These are phyloP conservation scores for Coniosporium tulheliwenetii DNA, from an alignment of 2,329 filamentous ascomycete species.

Conservation along the genomic window DNA sequence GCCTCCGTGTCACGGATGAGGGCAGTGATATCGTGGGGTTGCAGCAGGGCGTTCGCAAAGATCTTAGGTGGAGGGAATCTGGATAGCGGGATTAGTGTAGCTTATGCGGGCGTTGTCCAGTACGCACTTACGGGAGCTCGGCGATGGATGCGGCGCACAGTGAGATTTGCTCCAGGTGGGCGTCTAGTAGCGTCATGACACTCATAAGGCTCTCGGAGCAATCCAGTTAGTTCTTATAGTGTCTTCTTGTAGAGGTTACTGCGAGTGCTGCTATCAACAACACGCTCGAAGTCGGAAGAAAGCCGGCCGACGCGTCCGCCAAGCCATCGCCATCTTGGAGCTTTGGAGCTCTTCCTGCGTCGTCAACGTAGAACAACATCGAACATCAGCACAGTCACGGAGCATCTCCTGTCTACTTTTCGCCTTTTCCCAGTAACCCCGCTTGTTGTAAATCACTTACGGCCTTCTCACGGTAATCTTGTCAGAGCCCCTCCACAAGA, in stretches of 20 bases:
- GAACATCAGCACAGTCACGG: too few relatives aligned
- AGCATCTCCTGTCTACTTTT: too few relatives aligned
- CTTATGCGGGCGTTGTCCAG: neutral
- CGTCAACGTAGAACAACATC: too few relatives aligned
- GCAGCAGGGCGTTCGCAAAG: constrained; percentile 85
- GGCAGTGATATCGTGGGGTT: constrained; percentile 79
- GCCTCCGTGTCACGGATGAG: constrained; percentile 89
- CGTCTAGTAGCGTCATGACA: constrained; percentile 23
- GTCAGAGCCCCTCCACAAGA: constrained; percentile 8
- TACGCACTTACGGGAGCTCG: constrained; percentile 22
- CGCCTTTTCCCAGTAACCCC: too few relatives aligned
- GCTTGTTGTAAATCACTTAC: too few relatives aligned
- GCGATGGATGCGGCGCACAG: constrained; percentile 32
- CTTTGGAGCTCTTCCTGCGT: too few relatives aligned
- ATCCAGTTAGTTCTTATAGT: neutral
- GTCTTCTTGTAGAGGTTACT: too few relatives aligned
- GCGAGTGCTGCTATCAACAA: too few relatives aligned
- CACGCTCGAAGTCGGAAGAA: too few relatives aligned
- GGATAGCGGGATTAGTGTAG: constrained; percentile 3
- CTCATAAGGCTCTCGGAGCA: constrained; percentile 13
- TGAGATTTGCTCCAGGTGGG: constrained; percentile 34
- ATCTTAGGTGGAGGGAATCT: constrained; percentile 86
- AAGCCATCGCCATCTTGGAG: too few relatives aligned
- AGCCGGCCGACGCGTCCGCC: too few relatives aligned
- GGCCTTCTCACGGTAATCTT: too few relatives aligned